Percentiles rank a stretch among this genome's conserved stretches.
phyloP scores from a whole-genome alignment of 2,329 filamentous ascomycete genomes.

The Diaporthe destruens region DNA sequence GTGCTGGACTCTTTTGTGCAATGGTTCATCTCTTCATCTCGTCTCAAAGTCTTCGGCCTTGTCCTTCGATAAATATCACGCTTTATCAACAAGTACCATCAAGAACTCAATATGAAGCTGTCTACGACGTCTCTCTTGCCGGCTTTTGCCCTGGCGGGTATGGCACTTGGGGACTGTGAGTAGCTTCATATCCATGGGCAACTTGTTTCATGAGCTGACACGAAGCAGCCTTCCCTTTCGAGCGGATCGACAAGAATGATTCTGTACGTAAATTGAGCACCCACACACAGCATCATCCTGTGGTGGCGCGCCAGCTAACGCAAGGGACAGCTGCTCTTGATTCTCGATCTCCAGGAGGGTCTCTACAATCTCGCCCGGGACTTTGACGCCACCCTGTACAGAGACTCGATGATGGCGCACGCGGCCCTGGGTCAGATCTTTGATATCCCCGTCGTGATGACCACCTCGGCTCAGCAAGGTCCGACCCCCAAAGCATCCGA shows the following conservation, averaged over 20 bases:
- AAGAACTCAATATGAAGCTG: constrained; percentile 24
- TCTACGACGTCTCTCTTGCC: background rate
- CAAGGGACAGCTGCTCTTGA: constrained; percentile 61
- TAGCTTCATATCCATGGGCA: background rate
- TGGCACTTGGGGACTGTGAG: constrained; percentile 38
- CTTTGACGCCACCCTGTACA: constrained; percentile 74
- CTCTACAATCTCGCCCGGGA: constrained; percentile 73
- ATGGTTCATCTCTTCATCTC: background rate
- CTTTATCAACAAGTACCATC: background rate
- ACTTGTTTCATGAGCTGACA: background rate
- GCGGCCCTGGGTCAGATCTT: constrained; percentile 75
- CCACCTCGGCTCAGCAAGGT: constrained; percentile 74
- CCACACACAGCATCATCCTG: background rate
- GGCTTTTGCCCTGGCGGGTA: constrained; percentile 25
- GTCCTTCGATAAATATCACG: background rate
- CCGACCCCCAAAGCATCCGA: constrained; percentile 10
- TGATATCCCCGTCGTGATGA: constrained; percentile 76
- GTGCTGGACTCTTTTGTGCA: background rate
- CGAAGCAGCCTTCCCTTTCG: constrained; percentile 43
- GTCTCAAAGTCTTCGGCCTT: background rate
- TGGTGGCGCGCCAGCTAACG: background rate
- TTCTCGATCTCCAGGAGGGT: constrained; percentile 72
- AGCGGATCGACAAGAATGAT: constrained; percentile 50
- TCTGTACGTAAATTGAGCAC: constrained; percentile 43
- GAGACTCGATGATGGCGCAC: constrained; percentile 76